Evolutionary conservation across 2,329 filamentous ascomycete species (phyloP).

Genomic region (Pseudocercospora macadamiae): DNA sequence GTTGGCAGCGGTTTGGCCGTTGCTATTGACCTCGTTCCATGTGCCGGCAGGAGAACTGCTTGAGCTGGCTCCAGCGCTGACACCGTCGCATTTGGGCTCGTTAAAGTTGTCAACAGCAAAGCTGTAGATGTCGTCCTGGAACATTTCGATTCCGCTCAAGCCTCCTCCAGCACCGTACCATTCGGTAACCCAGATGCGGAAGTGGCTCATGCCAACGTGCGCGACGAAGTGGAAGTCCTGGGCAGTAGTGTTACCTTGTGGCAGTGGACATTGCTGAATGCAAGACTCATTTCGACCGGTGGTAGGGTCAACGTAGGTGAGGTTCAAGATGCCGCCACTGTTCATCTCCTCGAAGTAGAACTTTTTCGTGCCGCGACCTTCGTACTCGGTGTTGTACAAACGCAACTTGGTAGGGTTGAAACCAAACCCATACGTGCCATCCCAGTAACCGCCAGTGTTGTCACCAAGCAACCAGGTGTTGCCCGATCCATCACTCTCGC

Average conservation of each 20-base stretch:
- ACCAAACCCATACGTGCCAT: constrained; percentile 77
- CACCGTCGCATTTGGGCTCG: constrained; percentile 75
- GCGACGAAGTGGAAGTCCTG: constrained; percentile 96
- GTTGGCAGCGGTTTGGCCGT: constrained; percentile 69
- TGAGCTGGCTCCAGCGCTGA: constrained; percentile 65
- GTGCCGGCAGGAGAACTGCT: constrained; percentile 59
- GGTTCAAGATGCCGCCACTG: constrained; percentile 90
- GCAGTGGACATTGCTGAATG: constrained; percentile 83
- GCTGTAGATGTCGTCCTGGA: constrained; percentile 68
- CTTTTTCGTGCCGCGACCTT: constrained; percentile 80
- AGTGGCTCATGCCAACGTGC: constrained; percentile 80
- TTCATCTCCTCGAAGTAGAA: constrained; percentile 86
- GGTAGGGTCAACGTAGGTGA: constrained; percentile 78
- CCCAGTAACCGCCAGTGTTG: constrained; percentile 76
- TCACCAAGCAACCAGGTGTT: constrained; percentile 83
- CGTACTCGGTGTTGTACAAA: constrained; percentile 81
- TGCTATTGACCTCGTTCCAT: constrained; percentile 69
- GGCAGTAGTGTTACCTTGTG: constrained; percentile 65
- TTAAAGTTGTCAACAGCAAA: constrained; percentile 90
- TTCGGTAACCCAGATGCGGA: constrained; percentile 80
- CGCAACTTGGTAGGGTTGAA: constrained; percentile 86
- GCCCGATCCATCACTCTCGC: constrained; percentile 65
- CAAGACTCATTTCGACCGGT: constrained; percentile 70
- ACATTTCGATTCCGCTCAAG: constrained; percentile 82
- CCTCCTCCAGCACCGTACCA: constrained; percentile 89